Conservation (phyloP, 306 rosid species). For the Vigna angularis region DNA sequence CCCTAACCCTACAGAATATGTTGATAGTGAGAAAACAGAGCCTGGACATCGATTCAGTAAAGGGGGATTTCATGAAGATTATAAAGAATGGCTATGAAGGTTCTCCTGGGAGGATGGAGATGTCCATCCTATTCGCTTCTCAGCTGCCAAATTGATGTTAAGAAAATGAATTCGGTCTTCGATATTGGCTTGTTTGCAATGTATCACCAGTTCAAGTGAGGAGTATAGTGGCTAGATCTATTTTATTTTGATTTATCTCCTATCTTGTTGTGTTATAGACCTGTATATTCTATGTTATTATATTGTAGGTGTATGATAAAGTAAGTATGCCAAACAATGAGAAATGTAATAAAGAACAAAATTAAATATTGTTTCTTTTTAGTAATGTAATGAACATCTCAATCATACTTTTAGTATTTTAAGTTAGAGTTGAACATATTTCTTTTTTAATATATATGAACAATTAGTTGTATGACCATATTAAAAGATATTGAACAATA, state of each 20-base stretch:
- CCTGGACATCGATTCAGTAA: conserved; percentile 32
- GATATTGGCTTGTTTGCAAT: conserved; percentile 33
- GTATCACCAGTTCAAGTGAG: no score
- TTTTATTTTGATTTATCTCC: conserved; percentile 11
- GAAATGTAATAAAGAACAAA: no score
- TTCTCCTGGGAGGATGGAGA: conserved; percentile 49
- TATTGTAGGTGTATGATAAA: no score
- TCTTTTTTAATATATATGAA: no score
- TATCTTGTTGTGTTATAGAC: conserved; percentile 31
- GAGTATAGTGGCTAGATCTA: conserved; percentile 30
- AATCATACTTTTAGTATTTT: no score
- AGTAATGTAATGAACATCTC: no score
- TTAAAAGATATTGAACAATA: no score
- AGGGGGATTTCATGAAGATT: conserved; percentile 49
- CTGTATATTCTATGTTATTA: conserved; percentile 22
- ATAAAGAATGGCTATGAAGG: conserved; percentile 45
- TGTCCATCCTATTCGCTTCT: conserved; percentile 40
- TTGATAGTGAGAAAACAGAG: conserved; percentile 40
- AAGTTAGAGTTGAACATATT: no score
- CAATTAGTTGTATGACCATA: no score
- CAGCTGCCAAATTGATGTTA: conserved; percentile 44
- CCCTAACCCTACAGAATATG: conserved; percentile 57
- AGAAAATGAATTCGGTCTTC: conserved; percentile 26
- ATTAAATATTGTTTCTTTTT: no score
- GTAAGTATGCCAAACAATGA: no score